A percentile compares a stretch with the other conserved stretches of the same genome.
Conservation (phyloP, 129 eudicot species). For the Flaveria linearis region DNA sequence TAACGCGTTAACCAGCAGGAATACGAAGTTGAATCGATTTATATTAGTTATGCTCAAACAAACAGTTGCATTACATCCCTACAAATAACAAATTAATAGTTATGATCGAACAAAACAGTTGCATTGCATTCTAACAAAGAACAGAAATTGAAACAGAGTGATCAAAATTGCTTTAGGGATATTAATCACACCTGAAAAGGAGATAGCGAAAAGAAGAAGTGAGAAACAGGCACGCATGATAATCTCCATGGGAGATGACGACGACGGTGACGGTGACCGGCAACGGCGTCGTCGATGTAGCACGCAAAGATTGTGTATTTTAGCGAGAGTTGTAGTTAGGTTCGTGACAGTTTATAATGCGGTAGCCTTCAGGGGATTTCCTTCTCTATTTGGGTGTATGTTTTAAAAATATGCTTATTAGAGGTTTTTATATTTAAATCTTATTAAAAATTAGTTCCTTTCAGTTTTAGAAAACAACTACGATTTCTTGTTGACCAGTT, state of each 20-base stretch:
- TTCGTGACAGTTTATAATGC: conserved; percentile 31
- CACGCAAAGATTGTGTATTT: conserved; percentile 33
- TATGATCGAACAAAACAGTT: no score
- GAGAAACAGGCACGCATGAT: neutral
- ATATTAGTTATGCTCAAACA: no score
- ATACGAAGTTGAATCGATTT: no score
- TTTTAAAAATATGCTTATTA: neutral
- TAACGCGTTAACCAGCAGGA: no score
- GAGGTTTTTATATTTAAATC: neutral
- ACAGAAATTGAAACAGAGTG: neutral
- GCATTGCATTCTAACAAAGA: neutral
- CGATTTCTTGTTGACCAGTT: conserved; percentile 6
- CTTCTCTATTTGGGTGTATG: neutral
- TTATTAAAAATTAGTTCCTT: neutral
- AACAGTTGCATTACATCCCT: no score
- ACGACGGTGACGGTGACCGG: neutral
- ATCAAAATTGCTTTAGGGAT: neutral
- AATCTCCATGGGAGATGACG: conserved; percentile 26
- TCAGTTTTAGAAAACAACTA: neutral
- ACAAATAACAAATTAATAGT: no score
- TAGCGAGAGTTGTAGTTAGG: conserved; percentile 25
- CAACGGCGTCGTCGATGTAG: conserved; percentile 6
- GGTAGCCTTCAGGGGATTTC: conserved; percentile 21
- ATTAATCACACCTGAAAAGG: conserved; percentile 25
- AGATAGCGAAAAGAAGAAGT: conserved; percentile 19